These are phyloP conservation scores for Chimonanthus salicifolius DNA, from an alignment of 164 flowering plant genomes.

Conservation along the genomic window DNA sequence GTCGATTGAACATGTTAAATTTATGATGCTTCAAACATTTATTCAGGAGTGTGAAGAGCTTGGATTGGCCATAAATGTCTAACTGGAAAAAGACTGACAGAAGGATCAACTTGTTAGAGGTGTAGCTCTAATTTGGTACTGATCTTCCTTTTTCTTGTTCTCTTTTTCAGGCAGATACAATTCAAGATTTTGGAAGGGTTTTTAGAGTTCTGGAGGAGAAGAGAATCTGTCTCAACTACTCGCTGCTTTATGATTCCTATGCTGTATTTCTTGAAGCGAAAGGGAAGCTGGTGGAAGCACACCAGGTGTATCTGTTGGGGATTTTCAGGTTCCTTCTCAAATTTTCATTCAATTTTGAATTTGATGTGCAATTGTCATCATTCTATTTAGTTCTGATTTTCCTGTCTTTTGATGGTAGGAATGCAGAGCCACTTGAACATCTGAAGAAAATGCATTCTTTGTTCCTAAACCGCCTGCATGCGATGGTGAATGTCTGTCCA, in stretches of 20 bases:
- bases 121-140: background rate
- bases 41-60: background rate
- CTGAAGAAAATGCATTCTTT: slow-evolving; percentile 50
- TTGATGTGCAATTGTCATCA: background rate
- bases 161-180: slow-evolving; percentile 46
- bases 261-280: slow-evolving; percentile 66
- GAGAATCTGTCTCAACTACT: slow-evolving; percentile 36
- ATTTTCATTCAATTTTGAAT: background rate
- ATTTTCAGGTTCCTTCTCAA: slow-evolving; percentile 51
- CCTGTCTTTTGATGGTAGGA: slow-evolving; percentile 33
- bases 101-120: background rate
- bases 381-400: background rate
- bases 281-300: slow-evolving; percentile 61
- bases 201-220: slow-evolving; percentile 47
- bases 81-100: background rate
- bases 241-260: slow-evolving; percentile 59
- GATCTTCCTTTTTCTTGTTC: background rate
- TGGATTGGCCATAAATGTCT: background rate
- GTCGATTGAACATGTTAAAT: background rate
- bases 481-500: slow-evolving; percentile 34
- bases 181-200: slow-evolving; percentile 47
- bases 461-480: slow-evolving; percentile 50
- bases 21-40: background rate
- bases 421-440: slow-evolving; percentile 61
- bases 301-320: slow-evolving; percentile 50